Percentiles rank a stretch among this genome's conserved stretches.
Conservation (phyloP, 164 flowering plant species). For the Cinnamomum chago region DNA sequence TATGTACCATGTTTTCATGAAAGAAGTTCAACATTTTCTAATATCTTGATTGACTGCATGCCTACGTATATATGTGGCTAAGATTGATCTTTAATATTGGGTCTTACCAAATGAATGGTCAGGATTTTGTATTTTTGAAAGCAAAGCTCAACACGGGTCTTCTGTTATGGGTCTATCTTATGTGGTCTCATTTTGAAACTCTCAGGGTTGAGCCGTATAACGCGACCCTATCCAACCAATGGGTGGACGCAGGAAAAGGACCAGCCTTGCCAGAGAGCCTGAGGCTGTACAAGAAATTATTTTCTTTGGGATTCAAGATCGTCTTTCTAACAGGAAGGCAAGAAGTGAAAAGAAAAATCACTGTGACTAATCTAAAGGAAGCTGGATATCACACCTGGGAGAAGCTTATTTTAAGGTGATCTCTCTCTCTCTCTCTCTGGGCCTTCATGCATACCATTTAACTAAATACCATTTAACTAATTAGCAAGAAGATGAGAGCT, state of each 20-base stretch:
- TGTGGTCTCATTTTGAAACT: background rate
- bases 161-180: background rate
- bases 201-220: conserved; percentile 32
- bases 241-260: conserved; percentile 32
- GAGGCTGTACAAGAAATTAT: conserved; percentile 33
- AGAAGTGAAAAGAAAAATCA: conserved; percentile 18
- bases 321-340: conserved; percentile 41
- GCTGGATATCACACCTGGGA: background rate
- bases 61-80: too few species aligned
- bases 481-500: too few species aligned
- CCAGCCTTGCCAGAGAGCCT: conserved; percentile 42
- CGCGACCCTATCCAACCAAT: conserved; percentile 21
- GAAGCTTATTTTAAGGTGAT: background rate
- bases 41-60: background rate
- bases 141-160: background rate
- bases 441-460: too few species aligned
- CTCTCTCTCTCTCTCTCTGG: background rate
- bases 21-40: background rate
- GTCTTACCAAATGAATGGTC: too few species aligned
- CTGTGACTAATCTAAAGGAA: conserved; percentile 18
- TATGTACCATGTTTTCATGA: background rate
- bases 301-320: conserved; percentile 33
- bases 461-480: too few species aligned
- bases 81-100: too few species aligned
- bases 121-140: too few species aligned